Evolutionary conservation across 257 asterid genomes (phyloP).

Genomic region (Asclepias syriaca): DNA sequence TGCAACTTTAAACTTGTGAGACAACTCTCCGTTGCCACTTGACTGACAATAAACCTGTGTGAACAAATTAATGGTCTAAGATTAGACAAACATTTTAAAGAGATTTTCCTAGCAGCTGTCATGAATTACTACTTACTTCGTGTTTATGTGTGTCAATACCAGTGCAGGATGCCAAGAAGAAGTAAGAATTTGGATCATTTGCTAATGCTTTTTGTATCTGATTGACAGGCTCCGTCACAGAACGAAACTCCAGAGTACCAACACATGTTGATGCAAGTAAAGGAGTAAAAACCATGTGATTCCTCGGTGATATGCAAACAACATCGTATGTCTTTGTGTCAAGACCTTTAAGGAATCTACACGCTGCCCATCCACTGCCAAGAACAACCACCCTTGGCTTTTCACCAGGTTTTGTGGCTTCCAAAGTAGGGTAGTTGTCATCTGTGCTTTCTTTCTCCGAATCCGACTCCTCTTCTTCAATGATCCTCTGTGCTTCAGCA

Average conservation of each 20-base stretch:
- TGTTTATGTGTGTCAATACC: slow-evolving; percentile 64
- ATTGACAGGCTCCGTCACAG: slow-evolving; percentile 88
- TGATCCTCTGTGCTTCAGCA: slow-evolving; percentile 47
- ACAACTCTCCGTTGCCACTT: slow-evolving; percentile 30
- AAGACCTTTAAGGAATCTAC: slow-evolving; percentile 84
- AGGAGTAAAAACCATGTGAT: slow-evolving; percentile 97
- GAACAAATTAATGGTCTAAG: background rate
- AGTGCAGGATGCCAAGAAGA: slow-evolving; percentile 72
- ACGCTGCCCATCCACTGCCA: slow-evolving; percentile 97
- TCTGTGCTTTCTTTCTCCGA: slow-evolving; percentile 38
- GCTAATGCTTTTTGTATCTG: slow-evolving; percentile 84
- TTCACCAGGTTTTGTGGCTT: slow-evolving; percentile 77
- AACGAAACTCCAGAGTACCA: slow-evolving; percentile 87
- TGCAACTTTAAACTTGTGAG: slow-evolving; percentile 57
- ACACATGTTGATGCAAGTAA: slow-evolving; percentile 95
- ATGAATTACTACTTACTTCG: slow-evolving; percentile 53
- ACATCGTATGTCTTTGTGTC: slow-evolving; percentile 71
- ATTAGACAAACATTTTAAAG: background rate
- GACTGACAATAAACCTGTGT: slow-evolving; percentile 73
- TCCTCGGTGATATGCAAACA: slow-evolving; percentile 90
- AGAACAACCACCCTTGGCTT: slow-evolving; percentile 95
- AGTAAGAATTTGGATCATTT: slow-evolving; percentile 83
- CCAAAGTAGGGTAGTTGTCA: slow-evolving; percentile 60
- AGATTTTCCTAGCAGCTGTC: background rate
- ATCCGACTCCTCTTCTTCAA: slow-evolving; percentile 40